Percentiles rank a stretch among this genome's conserved stretches.
These are phyloP conservation scores for Eucalyptus shirleyi DNA, from an alignment of 345 rosid species.

Conservation along the genomic window DNA sequence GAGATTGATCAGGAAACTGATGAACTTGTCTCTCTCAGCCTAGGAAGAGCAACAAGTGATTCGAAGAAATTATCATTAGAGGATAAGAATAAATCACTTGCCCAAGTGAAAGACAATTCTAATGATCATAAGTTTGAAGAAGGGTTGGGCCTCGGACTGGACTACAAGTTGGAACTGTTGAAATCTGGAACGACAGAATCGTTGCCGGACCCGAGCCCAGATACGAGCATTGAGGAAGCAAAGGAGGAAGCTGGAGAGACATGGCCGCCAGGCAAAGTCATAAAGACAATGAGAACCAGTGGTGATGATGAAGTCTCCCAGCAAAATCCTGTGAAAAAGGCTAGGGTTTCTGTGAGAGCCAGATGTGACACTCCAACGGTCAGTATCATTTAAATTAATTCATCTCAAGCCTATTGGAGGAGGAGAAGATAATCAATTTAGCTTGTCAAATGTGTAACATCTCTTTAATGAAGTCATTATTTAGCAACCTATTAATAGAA, in stretches of 20 bases:
- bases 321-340: conserved; percentile 37
- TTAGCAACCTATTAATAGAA: background rate
- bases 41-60: conserved; percentile 37
- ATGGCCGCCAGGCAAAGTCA: conserved; percentile 21
- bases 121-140: background rate
- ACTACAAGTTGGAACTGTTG: conserved; percentile 33
- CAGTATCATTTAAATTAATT: background rate
- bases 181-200: background rate
- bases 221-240: conserved; percentile 15
- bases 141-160: conserved; percentile 34
- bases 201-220: conserved; percentile 2
- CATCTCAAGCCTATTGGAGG: background rate
- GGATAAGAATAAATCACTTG: conserved; percentile 4
- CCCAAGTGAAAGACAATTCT: conserved; percentile 1
- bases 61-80: conserved; percentile 1
- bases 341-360: conserved; percentile 80
- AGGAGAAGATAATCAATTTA: background rate
- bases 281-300: conserved; percentile 23
- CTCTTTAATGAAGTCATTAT: background rate
- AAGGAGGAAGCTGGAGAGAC: conserved; percentile 21
- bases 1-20: conserved; percentile 3
- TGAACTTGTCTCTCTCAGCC: conserved; percentile 62
- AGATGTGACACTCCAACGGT: conserved; percentile 82
- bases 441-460: background rate
- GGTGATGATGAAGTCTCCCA: conserved; percentile 33